phyloP scores from a whole-genome alignment of 495 filamentous ascomycete genomes.

The Entonaema liquescens region DNA sequence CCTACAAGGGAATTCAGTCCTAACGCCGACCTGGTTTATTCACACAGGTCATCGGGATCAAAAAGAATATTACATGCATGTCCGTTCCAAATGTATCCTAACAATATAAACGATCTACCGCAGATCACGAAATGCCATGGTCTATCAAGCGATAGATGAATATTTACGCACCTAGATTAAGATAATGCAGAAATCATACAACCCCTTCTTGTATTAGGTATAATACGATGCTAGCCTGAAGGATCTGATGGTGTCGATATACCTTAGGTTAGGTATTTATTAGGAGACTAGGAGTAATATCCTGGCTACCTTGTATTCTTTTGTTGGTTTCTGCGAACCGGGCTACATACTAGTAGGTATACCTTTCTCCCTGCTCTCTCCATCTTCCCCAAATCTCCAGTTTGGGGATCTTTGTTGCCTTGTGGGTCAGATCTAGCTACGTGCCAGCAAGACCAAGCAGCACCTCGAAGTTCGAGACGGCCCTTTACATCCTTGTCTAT shows the following conservation, averaged over 20 bases:
- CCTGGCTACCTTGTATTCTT: neutral
- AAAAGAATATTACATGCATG: conserved; percentile 16
- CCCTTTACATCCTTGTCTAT: conserved; percentile 46
- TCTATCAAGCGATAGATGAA: conserved; percentile 20
- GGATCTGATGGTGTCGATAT: conserved; percentile 6
- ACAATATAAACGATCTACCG: conserved; percentile 21
- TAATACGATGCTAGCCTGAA: conserved; percentile 9
- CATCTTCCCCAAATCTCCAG: conserved; percentile 43
- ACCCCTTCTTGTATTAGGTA: conserved; percentile 1
- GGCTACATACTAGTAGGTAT: neutral
- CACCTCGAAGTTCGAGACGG: conserved; percentile 43
- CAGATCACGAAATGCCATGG: conserved; percentile 17
- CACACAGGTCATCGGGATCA: conserved; percentile 18
- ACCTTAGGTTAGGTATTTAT: neutral
- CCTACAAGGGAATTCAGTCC: conserved; percentile 1
- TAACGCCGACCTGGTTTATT: neutral
- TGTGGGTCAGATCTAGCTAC: conserved; percentile 36
- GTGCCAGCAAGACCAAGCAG: conserved; percentile 45
- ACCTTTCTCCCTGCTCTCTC: conserved; percentile 28
- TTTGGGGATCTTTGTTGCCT: conserved; percentile 40
- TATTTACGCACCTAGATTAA: neutral
- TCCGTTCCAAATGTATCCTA: conserved; percentile 11
- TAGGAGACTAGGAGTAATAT: neutral
- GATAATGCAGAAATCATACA: neutral
- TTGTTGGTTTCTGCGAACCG: conserved; percentile 11